These are phyloP conservation scores for Saccharum spontaneum DNA, from an alignment of 176 grass and related monocot species.

Conservation along the genomic window DNA sequence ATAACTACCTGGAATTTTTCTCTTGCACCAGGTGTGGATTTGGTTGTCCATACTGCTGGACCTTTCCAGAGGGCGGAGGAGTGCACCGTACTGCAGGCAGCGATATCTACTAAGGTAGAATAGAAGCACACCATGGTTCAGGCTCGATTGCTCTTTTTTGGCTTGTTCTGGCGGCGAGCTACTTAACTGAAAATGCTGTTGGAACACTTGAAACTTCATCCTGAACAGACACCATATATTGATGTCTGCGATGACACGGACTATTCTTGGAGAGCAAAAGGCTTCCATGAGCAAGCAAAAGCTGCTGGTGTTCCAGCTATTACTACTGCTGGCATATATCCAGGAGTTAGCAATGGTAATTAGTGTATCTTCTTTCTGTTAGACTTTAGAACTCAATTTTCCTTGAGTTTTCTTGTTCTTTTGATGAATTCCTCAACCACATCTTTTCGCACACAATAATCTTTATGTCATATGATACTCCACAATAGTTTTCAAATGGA, in stretches of 20 bases:
- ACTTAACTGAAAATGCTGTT: not conserved
- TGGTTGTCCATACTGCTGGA: constrained; percentile 89
- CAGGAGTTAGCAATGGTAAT: constrained; percentile 89
- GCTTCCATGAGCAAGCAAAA: constrained; percentile 78
- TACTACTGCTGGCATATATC: constrained; percentile 94
- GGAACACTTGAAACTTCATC: not conserved
- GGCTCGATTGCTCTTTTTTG: not conserved
- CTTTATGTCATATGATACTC: not conserved
- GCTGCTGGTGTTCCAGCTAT: constrained; percentile 78
- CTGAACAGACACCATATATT: constrained; percentile 76
- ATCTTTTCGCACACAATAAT: not conserved
- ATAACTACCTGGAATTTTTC: not conserved
- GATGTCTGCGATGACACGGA: constrained; percentile 89
- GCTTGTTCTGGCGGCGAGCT: not conserved
- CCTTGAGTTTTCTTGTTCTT: not conserved
- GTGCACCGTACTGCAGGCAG: constrained; percentile 73
- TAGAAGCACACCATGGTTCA: not conserved
- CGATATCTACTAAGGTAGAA: constrained; percentile 83
- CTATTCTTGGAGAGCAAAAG: constrained; percentile 79
- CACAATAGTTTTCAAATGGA: not conserved
- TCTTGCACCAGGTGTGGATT: constrained; percentile 54
- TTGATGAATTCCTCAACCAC: not conserved
- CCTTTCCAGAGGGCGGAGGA: constrained; percentile 73
- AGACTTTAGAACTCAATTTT: not conserved
- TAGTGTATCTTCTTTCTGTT: not conserved